Percentiles rank a stretch among this genome's conserved stretches.
These are phyloP conservation scores for Fraxinus paxiana DNA, from an alignment of 305 asterid species.

Conservation along the genomic window DNA sequence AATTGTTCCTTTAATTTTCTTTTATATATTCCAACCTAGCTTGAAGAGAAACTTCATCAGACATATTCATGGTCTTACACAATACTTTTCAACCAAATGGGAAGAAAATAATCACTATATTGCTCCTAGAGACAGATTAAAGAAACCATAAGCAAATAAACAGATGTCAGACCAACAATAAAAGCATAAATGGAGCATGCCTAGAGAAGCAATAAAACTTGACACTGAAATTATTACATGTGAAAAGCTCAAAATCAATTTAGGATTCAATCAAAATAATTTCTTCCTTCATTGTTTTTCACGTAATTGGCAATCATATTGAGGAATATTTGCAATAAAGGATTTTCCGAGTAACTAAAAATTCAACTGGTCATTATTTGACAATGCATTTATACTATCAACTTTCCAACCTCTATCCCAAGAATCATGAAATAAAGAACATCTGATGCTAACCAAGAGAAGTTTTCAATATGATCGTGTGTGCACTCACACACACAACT, in stretches of 20 bases:
- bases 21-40: background rate
- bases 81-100: background rate
- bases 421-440: background rate
- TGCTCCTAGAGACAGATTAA: background rate
- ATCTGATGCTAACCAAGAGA: background rate
- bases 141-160: background rate
- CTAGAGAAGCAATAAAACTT: background rate
- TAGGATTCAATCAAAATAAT: background rate
- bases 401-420: background rate
- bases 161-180: background rate
- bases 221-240: background rate
- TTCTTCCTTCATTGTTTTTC: background rate
- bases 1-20: background rate
- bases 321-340: background rate
- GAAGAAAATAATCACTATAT: background rate
- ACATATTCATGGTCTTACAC: background rate
- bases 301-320: background rate
- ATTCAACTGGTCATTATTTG: background rate
- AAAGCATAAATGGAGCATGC: background rate
- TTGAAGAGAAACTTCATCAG: background rate
- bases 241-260: background rate
- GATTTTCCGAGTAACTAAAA: background rate
- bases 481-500: background rate
- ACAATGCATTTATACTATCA: background rate
- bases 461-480: background rate